Evolutionary conservation across 257 asterid species (phyloP).

Genomic region (Solanum dulcamara): DNA sequence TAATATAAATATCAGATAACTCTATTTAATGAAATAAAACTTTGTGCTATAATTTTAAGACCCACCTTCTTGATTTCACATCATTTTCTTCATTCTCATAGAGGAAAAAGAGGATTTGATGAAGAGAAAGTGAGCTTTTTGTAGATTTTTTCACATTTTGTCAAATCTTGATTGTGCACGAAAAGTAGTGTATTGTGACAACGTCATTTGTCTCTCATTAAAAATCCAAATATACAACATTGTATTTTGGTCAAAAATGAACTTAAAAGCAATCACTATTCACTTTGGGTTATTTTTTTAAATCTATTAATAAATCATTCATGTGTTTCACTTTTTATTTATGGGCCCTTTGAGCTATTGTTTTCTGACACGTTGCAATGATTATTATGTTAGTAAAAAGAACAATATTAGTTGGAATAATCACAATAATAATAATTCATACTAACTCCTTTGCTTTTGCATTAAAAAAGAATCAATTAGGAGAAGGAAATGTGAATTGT

Average conservation of each 20-base stretch:
- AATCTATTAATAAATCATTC: not conserved
- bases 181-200: not conserved
- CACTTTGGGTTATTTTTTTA: not conserved
- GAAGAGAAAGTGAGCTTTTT: not conserved
- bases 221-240: not conserved
- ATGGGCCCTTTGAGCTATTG: not conserved
- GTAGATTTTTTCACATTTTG: not conserved
- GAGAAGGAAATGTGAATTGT: not conserved
- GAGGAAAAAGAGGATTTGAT: not conserved
- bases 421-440: not conserved
- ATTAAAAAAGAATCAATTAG: not conserved
- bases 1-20: not conserved
- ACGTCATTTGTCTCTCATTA: not conserved
- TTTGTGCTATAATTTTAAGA: not conserved
- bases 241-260: not conserved
- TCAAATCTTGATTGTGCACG: not conserved
- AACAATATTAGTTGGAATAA: not conserved
- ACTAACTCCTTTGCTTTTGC: not conserved
- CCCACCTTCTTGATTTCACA: not conserved
- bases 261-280: not conserved
- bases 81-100: not conserved
- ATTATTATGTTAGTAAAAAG: not conserved
- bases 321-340: not conserved
- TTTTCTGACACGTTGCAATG: conserved; percentile 7
- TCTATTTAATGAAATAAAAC: not conserved